phyloP scores from a whole-genome alignment of 1,284 basidiomycete species.

The Pholiota adiposa region DNA sequence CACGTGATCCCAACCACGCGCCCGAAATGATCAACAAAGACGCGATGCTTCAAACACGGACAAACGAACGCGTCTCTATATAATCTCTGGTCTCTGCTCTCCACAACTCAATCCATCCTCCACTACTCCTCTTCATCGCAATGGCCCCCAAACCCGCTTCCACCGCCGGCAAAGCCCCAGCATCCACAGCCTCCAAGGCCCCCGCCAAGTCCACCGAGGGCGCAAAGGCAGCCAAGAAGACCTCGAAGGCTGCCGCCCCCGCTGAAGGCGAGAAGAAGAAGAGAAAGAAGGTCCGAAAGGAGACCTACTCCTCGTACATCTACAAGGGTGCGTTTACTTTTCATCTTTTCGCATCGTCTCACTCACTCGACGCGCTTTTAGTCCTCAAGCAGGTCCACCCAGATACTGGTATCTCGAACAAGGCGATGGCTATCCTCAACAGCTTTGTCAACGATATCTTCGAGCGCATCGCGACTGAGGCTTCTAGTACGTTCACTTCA shows the following conservation, averaged over 20 bases:
- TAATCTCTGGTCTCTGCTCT: conserved; percentile 27
- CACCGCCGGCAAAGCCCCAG: conserved; percentile 83
- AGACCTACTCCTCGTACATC: conserved; percentile 94
- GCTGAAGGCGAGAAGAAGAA: conserved; percentile 85
- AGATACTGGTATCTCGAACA: conserved; percentile 97
- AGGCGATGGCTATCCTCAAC: conserved; percentile 96
- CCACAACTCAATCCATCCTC: conserved; percentile 25
- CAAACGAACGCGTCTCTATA: conserved; percentile 48
- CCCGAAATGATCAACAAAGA: conserved; percentile 37
- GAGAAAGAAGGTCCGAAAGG: conserved; percentile 87
- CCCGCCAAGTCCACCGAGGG: conserved; percentile 76
- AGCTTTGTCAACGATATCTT: conserved; percentile 94
- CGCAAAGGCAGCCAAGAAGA: conserved; percentile 86
- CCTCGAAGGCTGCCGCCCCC: conserved; percentile 64
- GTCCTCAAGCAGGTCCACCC: conserved; percentile 94
- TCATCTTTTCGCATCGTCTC: conserved; percentile 7
- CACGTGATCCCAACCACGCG: conserved; percentile 28
- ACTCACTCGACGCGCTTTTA: conserved; percentile 33
- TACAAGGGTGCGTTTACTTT: conserved; percentile 74
- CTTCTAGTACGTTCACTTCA: conserved; percentile 70
- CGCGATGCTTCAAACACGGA: conserved; percentile 47
- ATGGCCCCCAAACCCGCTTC: conserved; percentile 85
- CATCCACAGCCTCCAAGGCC: conserved; percentile 77
- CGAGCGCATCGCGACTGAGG: conserved; percentile 91
- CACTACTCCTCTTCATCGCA: conserved; percentile 28